phyloP scores from a whole-genome alignment of 2,329 filamentous ascomycete species.

The Aspergillus pseudoviridinutans region DNA sequence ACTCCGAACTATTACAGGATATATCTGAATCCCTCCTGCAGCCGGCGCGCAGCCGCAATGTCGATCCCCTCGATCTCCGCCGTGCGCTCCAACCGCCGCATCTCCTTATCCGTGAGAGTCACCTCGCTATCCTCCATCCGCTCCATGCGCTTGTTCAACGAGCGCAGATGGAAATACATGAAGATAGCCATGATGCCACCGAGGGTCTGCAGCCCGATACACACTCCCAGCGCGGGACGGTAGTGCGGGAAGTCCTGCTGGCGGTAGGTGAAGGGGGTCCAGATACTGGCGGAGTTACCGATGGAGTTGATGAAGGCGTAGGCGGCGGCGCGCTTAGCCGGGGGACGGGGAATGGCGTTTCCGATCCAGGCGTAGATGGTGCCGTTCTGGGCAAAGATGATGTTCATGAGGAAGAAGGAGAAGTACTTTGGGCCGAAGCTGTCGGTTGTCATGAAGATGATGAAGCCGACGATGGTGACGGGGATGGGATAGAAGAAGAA shows the following conservation, averaged over 20 bases:
- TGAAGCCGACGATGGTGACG: constrained; percentile 48
- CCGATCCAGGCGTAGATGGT: constrained; percentile 50
- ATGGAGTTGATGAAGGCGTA: constrained; percentile 55
- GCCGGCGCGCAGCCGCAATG: constrained; percentile 44
- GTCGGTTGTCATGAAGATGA: constrained; percentile 53
- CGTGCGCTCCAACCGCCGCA: constrained; percentile 46
- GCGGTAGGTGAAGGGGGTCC: constrained; percentile 49
- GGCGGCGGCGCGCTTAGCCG: constrained; percentile 53
- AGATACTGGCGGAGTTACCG: constrained; percentile 52
- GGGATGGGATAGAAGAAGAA: constrained; percentile 52
- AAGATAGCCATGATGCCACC: constrained; percentile 32
- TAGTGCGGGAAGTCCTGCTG: constrained; percentile 38
- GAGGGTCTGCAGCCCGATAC: constrained; percentile 39
- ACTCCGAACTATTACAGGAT: constrained; percentile 16
- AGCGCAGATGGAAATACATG: constrained; percentile 37
- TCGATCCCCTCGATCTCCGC: constrained; percentile 51
- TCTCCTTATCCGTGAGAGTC: constrained; percentile 45
- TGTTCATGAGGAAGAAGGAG: constrained; percentile 53
- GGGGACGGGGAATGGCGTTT: constrained; percentile 48
- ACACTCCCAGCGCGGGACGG: constrained; percentile 39
- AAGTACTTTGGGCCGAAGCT: constrained; percentile 54
- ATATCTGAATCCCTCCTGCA: constrained; percentile 56
- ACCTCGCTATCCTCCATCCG: constrained; percentile 48
- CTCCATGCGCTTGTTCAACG: constrained; percentile 50
- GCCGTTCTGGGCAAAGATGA: constrained; percentile 54